Evolutionary conservation across 306 rosid species (phyloP).

Genomic region (Pterocarpus macrocarpus): DNA sequence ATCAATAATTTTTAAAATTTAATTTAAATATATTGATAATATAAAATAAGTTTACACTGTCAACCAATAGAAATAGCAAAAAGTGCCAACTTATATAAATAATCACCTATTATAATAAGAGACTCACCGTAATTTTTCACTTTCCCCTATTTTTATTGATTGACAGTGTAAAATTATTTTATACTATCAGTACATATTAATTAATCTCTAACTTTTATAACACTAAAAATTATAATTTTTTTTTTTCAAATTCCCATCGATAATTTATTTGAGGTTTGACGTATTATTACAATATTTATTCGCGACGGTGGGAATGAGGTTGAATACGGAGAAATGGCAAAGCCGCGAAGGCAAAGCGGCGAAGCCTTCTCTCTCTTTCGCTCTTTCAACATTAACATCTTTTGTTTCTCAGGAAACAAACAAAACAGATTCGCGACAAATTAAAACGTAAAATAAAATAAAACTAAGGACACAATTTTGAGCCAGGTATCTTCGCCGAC

Average conservation of each 20-base stretch:
- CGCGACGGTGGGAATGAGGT: neutral
- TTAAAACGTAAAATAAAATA: neutral
- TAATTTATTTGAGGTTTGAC: neutral
- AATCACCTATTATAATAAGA: too few relatives aligned
- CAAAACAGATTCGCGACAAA: neutral
- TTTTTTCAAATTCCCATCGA: neutral
- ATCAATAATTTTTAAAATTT: too few relatives aligned
- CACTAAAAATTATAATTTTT: too few relatives aligned
- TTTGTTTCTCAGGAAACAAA: neutral
- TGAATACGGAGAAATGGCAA: neutral
- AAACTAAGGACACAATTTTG: neutral
- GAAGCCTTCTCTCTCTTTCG: neutral
- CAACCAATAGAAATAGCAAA: too few relatives aligned
- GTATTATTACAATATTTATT: neutral
- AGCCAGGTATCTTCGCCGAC: neutral
- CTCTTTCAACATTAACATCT: neutral
- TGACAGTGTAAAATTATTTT: too few relatives aligned
- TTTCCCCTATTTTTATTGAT: too few relatives aligned
- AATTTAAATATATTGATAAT: too few relatives aligned
- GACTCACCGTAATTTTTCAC: too few relatives aligned
- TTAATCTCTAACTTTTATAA: too few relatives aligned
- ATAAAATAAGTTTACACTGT: too few relatives aligned
- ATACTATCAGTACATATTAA: too few relatives aligned
- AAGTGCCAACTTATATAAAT: too few relatives aligned
- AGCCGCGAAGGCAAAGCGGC: neutral